Base-by-base conservation (phyloP, 2,329 filamentous ascomycete genomes). In the Ramularia endophylla region DNA sequence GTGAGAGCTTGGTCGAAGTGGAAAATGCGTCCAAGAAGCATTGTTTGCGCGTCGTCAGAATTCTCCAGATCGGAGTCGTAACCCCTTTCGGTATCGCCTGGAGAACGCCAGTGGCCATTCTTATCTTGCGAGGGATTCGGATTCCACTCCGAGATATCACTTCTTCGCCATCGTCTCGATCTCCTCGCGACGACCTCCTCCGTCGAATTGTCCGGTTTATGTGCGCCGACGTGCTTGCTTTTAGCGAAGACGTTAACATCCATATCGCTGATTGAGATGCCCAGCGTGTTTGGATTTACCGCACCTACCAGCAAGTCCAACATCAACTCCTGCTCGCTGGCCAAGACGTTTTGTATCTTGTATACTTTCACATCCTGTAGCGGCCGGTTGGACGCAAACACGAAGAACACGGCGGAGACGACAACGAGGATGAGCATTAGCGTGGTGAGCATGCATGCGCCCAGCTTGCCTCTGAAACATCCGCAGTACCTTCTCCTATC, bases 171-270 rank as follows among this genome's bases (percentile, higher is more conserved):
- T 20, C 42, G 35, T 18, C 41, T 43, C 6, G 22, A 25, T 29
- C 27, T 41, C 12, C 16, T 17, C 12, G 19, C 29, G 25, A 19
- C 27, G 8, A 19, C 4, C 19, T 42, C 38, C 5, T 38, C 38
- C 5, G 37, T 29, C 22, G 31, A 43, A 16, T 33, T 35, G 13
- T 44, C 38, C 9, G 43, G 43, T 36, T 47, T 47, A 22, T 40
- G 41, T 20, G 33, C n/a, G 16, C 86, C 85, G 9, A 90, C 85
- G 59, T 90, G 85, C 46, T 85, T 87, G 45, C 88, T 95, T 65
- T 94, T 95, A 20, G 92, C 92, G 64, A 97, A 97, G 22, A 98
- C 77, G 57, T 94, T 88, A 43, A 97, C 74, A 60, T 97, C 88
- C 59, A 94, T 83, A 34, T 89, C 81, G 49, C 85, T 81, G 27